Percentiles rank a stretch among this genome's conserved stretches.
phyloP scores from a whole-genome alignment of 106 monocot species.

The Amphibolis antarctica region DNA sequence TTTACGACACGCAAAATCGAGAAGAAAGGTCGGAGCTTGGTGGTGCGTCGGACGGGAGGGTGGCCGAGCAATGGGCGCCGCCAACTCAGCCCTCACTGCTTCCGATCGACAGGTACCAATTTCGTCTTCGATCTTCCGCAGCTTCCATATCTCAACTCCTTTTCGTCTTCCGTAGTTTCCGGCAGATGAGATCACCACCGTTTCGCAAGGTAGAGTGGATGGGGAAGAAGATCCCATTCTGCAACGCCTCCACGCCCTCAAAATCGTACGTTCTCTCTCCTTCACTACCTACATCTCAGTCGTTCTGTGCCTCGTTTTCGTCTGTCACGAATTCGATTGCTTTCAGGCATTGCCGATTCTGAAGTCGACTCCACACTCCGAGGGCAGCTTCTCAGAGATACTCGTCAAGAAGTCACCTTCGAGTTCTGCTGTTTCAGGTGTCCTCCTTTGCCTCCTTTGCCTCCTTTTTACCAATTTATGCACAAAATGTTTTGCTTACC shows the following conservation, averaged over 20 bases:
- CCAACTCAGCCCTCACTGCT: conserved; percentile 5
- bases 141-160: neutral
- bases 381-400: conserved; percentile 70
- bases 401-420: conserved; percentile 49
- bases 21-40: too few species aligned
- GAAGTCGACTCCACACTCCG: conserved; percentile 35
- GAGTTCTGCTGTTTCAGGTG: conserved; percentile 11
- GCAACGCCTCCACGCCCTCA: conserved; percentile 44
- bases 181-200: conserved; percentile 67
- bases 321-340: too few species aligned
- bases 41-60: neutral
- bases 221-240: conserved; percentile 62
- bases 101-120: neutral
- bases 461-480: neutral
- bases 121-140: neutral
- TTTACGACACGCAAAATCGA: too few species aligned
- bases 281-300: neutral
- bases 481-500: neutral
- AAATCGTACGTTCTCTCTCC: conserved; percentile 31
- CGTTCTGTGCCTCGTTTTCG: too few species aligned
- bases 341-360: conserved; percentile 58
- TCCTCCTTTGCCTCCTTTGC: neutral
- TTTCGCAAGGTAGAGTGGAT: conserved; percentile 36
- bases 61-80: conserved; percentile 8
- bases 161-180: neutral